Conservation (phyloP, 306 rosid genomes). For the Trichosanthes truncata region DNA sequence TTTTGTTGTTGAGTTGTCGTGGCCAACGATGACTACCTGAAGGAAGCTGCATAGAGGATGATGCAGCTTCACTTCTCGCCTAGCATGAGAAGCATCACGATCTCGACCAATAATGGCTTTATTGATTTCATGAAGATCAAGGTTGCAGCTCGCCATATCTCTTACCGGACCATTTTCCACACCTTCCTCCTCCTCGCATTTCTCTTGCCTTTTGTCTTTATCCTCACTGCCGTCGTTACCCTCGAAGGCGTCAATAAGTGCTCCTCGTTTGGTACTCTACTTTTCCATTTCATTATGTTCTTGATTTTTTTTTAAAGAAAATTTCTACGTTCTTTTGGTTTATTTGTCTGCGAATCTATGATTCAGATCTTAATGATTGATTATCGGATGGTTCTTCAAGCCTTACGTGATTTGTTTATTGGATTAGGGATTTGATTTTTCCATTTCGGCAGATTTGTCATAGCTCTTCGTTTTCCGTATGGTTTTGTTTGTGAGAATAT, state of each 20-base stretch:
- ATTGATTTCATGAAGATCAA: conserved; percentile 99
- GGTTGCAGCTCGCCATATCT: conserved; percentile 99
- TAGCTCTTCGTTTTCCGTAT: neutral
- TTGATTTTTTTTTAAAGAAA: neutral
- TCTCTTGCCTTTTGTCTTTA: conserved; percentile 90
- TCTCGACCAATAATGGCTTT: conserved; percentile 99
- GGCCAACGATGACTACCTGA: conserved; percentile 25
- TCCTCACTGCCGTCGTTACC: conserved; percentile 98
- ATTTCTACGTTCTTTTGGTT: neutral
- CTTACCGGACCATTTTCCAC: conserved; percentile 97
- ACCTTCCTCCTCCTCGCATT: conserved; percentile 96
- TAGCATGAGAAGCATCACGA: conserved; percentile 99
- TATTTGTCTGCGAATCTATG: neutral
- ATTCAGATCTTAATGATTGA: neutral
- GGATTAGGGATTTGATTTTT: neutral
- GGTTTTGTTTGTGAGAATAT: neutral
- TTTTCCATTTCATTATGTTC: neutral
- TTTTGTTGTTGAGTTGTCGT: conserved; percentile 14
- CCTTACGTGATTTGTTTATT: neutral
- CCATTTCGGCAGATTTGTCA: neutral
- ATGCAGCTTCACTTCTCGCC: conserved; percentile 99
- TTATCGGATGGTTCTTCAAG: neutral
- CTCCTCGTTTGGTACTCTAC: conserved; percentile 82
- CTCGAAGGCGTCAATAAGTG: conserved; percentile 99
- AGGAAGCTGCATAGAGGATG: conserved; percentile 86